A percentile compares a stretch with the other conserved stretches of the same genome.
Conservation (phyloP, 208 protist species). For the Trypanosoma melophagium region DNA sequence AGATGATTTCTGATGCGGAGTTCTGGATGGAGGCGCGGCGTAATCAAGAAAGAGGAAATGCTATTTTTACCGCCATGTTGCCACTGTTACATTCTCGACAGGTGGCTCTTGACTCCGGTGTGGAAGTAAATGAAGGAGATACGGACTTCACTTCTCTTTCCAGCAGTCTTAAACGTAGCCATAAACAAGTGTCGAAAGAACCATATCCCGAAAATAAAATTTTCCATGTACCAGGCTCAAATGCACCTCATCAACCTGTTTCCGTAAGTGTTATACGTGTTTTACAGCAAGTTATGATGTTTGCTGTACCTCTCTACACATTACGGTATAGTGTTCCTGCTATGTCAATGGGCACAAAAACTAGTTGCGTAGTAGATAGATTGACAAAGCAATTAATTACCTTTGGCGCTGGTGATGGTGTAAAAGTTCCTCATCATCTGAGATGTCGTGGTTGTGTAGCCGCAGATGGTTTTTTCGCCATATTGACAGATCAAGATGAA, state of each 20-base stretch:
- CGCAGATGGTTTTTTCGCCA: conserved; percentile 79
- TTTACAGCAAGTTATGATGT: conserved; percentile 87
- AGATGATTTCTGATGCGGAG: conserved; percentile 85
- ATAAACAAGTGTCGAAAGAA: background rate
- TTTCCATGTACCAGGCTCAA: conserved; percentile 37
- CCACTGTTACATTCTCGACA: conserved; percentile 67
- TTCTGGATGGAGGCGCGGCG: conserved; percentile 83
- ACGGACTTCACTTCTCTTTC: background rate
- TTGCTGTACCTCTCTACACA: conserved; percentile 73
- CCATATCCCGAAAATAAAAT: conserved; percentile 30
- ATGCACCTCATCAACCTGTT: conserved; percentile 11
- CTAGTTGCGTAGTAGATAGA: conserved; percentile 81
- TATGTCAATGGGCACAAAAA: conserved; percentile 88
- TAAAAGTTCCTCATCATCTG: conserved; percentile 78
- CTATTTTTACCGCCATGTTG: conserved; percentile 70
- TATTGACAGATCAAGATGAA: conserved; percentile 85
- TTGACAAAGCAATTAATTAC: conserved; percentile 72
- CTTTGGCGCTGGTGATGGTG: conserved; percentile 70
- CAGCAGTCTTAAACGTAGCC: background rate
- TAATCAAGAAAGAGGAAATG: conserved; percentile 49
- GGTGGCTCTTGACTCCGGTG: conserved; percentile 40
- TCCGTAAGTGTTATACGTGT: conserved; percentile 61
- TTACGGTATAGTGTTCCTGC: conserved; percentile 85
- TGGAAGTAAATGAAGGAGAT: conserved; percentile 25
- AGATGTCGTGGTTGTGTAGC: conserved; percentile 76